A percentile compares a stretch with the other conserved stretches of the same genome.
Evolutionary conservation across 129 eudicot genomes (phyloP).

Genomic region (Silybum marianum): DNA sequence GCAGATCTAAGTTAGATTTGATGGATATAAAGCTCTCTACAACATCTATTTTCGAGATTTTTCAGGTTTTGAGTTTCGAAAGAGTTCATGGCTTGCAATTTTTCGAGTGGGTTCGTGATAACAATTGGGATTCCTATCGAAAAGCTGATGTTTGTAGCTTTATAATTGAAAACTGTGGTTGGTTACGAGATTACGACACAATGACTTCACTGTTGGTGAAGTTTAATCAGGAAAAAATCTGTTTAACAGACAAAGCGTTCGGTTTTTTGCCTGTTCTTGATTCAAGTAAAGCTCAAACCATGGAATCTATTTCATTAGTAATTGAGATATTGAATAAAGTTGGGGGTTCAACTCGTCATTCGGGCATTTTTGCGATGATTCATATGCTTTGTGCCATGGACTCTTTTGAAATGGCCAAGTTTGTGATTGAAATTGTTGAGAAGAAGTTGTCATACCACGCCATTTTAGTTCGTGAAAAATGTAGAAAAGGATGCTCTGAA

Average conservation of each 20-base stretch:
- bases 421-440: conserved; percentile 64
- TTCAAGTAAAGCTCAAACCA: conserved; percentile 27
- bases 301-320: conserved; percentile 42
- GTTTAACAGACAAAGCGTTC: conserved; percentile 63
- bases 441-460: conserved; percentile 43
- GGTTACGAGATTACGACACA: conserved; percentile 56
- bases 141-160: conserved; percentile 62
- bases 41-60: conserved; percentile 42
- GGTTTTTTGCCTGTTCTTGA: conserved; percentile 44
- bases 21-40: conserved; percentile 30
- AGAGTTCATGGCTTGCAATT: conserved; percentile 50
- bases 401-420: conserved; percentile 61
- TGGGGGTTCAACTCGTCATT: conserved; percentile 64
- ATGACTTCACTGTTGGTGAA: conserved; percentile 50
- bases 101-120: conserved; percentile 57
- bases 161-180: conserved; percentile 65
- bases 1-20: conserved; percentile 37
- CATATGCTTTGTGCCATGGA: conserved; percentile 59
- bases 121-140: conserved; percentile 28
- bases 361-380: conserved; percentile 61
- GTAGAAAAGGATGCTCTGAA: conserved; percentile 43
- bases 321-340: conserved; percentile 40
- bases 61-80: conserved; percentile 50
- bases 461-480: conserved; percentile 54
- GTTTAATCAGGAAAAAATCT: conserved; percentile 42